These are phyloP conservation scores for Colletotrichum sp. DNA, from an alignment of 2,329 filamentous ascomycete genomes.

Conservation along the genomic window DNA sequence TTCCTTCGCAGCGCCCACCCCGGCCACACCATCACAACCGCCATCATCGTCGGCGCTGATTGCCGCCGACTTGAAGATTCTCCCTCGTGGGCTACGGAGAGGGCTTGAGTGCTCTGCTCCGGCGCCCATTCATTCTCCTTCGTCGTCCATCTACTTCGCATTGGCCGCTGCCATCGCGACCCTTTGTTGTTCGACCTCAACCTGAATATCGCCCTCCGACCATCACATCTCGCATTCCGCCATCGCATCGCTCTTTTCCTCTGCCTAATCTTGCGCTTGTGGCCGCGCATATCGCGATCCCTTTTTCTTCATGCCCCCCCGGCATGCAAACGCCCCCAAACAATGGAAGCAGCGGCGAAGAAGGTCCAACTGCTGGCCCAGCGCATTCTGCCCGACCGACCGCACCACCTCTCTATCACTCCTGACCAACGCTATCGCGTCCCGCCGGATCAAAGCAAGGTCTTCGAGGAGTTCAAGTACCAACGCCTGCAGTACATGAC, in stretches of 20 bases:
- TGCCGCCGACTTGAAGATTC: conserved; percentile 2
- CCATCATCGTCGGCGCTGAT: conserved; percentile 8
- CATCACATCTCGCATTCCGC: conserved; percentile 1
- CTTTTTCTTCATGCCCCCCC: conserved; percentile 15
- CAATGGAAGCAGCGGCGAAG: conserved; percentile 66
- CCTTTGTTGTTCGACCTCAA: conserved; percentile 14
- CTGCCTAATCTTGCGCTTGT: neutral
- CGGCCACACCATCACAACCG: neutral
- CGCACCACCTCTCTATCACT: conserved; percentile 58
- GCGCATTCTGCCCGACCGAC: conserved; percentile 55
- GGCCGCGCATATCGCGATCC: conserved; percentile 7
- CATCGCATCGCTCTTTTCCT: neutral
- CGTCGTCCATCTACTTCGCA: neutral
- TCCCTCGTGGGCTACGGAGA: conserved; percentile 25
- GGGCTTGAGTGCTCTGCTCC: conserved; percentile 29
- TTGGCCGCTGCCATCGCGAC: conserved; percentile 15
- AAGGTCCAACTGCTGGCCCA: conserved; percentile 58
- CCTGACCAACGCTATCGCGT: conserved; percentile 52
- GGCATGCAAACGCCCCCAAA: conserved; percentile 37
- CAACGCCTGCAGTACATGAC: conserved; percentile 62
- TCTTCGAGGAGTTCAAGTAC: conserved; percentile 54
- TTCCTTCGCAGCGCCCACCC: neutral
- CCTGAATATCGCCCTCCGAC: conserved; percentile 3
- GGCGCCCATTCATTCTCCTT: conserved; percentile 19
- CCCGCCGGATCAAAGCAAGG: conserved; percentile 43